Evolutionary conservation across 108 stramenopile genomes (phyloP).

Genomic region (Seminavis robusta): DNA sequence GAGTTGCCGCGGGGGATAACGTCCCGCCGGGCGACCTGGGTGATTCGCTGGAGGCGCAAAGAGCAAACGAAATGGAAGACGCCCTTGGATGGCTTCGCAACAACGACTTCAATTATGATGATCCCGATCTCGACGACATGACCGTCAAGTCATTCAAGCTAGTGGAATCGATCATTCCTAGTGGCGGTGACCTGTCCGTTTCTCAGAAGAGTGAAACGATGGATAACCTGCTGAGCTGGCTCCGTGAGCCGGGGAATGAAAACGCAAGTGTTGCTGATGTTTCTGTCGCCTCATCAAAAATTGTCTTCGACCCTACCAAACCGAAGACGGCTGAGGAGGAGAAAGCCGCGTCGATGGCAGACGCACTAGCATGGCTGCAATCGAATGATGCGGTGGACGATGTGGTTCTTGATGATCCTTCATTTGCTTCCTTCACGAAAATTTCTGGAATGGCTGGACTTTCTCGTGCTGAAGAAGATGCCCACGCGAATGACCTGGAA

Average conservation of each 20-base stretch:
- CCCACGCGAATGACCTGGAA: slow-evolving; percentile 29
- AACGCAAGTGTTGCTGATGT: slow-evolving; percentile 7
- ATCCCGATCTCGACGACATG: slow-evolving; percentile 12
- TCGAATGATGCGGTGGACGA: slow-evolving; percentile 23
- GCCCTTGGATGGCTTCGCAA: slow-evolving; percentile 39
- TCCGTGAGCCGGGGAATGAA: background rate
- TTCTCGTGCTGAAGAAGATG: slow-evolving; percentile 3
- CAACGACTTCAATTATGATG: slow-evolving; percentile 40
- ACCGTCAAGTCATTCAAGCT: background rate
- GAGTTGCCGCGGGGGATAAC: background rate
- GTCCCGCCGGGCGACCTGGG: background rate
- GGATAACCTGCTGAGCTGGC: slow-evolving; percentile 10
- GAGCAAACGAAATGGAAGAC: slow-evolving; percentile 47
- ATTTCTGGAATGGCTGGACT: background rate
- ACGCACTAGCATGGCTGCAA: slow-evolving; percentile 39
- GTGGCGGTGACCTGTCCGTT: background rate
- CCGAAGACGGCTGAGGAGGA: slow-evolving; percentile 8
- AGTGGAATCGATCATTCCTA: slow-evolving; percentile 7
- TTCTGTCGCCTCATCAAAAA: slow-evolving; percentile 9
- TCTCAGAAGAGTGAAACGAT: slow-evolving; percentile 3
- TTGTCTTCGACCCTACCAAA: background rate
- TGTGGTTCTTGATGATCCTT: slow-evolving; percentile 1
- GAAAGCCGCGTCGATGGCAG: slow-evolving; percentile 31
- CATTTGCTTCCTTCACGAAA: background rate
- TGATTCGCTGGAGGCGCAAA: slow-evolving; percentile 11